Evolutionary conservation across 495 filamentous ascomycete genomes (phyloP).

Genomic region (Aspergillus ostianus): DNA sequence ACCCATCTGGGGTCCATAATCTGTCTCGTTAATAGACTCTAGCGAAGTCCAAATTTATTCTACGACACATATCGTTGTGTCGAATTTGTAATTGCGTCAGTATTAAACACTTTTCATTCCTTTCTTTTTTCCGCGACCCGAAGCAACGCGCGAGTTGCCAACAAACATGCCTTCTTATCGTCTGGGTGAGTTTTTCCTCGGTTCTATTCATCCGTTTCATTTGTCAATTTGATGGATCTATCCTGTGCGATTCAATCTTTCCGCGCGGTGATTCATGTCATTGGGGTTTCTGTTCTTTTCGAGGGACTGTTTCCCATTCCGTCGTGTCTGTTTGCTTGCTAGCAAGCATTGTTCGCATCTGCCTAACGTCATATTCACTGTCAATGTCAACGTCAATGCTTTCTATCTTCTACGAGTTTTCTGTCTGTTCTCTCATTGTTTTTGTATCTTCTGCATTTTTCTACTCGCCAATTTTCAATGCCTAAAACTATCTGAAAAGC

Average conservation of each 20-base stretch:
- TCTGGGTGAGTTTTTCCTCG: slow-evolving; percentile 16
- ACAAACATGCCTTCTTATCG: slow-evolving; percentile 22
- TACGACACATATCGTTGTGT: background rate
- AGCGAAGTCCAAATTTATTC: background rate
- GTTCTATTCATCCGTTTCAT: background rate
- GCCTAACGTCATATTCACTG: background rate
- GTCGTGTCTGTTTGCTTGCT: background rate
- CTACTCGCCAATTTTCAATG: background rate
- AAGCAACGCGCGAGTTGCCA: background rate
- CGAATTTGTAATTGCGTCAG: background rate
- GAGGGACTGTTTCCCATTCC: background rate
- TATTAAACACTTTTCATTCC: background rate
- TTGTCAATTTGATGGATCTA: background rate
- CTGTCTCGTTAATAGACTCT: background rate
- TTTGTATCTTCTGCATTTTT: background rate
- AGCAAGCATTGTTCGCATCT: background rate
- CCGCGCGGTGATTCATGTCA: background rate
- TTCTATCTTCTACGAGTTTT: no score
- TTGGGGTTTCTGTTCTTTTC: background rate
- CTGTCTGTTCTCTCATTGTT: background rate
- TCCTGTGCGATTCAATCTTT: no score
- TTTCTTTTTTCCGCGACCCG: background rate
- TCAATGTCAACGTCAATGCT: background rate
- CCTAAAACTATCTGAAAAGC: background rate
- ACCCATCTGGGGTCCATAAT: background rate